Evolutionary conservation across 345 rosid species (phyloP).

Genomic region (Salix brachista): DNA sequence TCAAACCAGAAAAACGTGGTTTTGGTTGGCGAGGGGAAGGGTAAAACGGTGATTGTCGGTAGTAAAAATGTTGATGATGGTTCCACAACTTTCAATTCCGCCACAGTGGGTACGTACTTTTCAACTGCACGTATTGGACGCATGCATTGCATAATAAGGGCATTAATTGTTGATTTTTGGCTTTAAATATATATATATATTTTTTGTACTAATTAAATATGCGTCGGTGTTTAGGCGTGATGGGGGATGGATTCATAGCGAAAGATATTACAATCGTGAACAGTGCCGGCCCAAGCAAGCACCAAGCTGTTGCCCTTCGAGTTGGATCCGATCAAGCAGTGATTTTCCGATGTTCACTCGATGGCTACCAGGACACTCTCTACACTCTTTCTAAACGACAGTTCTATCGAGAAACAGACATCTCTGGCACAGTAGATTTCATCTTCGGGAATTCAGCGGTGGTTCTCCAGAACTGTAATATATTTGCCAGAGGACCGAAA

Average conservation of each 20-base stretch:
- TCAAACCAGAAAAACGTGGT: slow-evolving; percentile 48
- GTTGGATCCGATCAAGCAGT: slow-evolving; percentile 37
- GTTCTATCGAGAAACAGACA: slow-evolving; percentile 45
- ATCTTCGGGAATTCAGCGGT: slow-evolving; percentile 25
- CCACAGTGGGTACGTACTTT: slow-evolving; percentile 43
- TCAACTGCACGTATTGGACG: too few relatives aligned
- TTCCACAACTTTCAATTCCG: slow-evolving; percentile 41
- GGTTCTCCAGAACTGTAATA: slow-evolving; percentile 27
- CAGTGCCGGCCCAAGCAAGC: slow-evolving; percentile 23
- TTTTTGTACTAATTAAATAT: too few relatives aligned
- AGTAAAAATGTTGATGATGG: slow-evolving; percentile 37
- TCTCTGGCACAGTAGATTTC: slow-evolving; percentile 42
- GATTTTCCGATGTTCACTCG: slow-evolving; percentile 34
- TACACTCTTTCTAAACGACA: slow-evolving; percentile 40
- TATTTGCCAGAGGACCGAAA: background rate
- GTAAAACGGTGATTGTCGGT: slow-evolving; percentile 39
- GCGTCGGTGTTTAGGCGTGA: slow-evolving; percentile 25
- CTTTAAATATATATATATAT: too few relatives aligned
- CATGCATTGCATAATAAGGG: too few relatives aligned
- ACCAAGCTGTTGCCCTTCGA: slow-evolving; percentile 24
- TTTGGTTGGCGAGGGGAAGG: slow-evolving; percentile 63
- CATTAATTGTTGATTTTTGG: too few relatives aligned
- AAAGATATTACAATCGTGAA: slow-evolving; percentile 20
- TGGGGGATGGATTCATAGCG: slow-evolving; percentile 37
- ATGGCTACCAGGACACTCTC: slow-evolving; percentile 42